Evolutionary conservation across 257 asterid genomes (phyloP).

Genomic region (Echium plantagineum): DNA sequence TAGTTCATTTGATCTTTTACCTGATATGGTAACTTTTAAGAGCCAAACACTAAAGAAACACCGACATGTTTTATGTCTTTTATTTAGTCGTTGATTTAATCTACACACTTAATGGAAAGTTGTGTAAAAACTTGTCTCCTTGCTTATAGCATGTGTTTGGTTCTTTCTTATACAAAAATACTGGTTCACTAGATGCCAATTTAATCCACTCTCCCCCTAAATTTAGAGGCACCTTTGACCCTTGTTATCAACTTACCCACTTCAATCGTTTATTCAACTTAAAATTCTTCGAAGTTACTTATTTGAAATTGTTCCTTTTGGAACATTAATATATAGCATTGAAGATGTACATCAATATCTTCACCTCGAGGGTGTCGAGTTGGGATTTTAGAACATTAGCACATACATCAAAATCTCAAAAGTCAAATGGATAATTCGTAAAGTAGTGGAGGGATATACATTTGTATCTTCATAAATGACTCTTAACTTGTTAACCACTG

Average conservation of each 20-base stretch:
- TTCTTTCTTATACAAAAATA: not conserved
- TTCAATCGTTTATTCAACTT: no score
- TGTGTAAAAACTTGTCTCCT: not conserved
- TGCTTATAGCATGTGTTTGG: not conserved
- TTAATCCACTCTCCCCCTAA: not conserved
- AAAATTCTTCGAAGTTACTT: no score
- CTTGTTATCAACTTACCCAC: not conserved
- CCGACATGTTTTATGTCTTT: not conserved
- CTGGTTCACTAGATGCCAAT: not conserved
- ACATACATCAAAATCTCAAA: no score
- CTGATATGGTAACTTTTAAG: not conserved
- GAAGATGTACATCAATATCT: no score
- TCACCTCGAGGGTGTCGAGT: no score
- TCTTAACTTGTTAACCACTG: not conserved
- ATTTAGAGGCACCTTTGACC: not conserved
- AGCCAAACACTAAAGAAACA: not conserved
- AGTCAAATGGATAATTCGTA: no score
- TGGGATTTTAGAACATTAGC: no score
- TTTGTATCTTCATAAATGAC: not conserved
- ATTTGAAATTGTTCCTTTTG: no score
- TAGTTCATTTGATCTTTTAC: not conserved
- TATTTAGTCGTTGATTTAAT: not conserved
- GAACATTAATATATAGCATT: no score
- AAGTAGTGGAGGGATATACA: not conserved
- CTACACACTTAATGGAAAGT: not conserved